Base-by-base conservation (phyloP, 1,284 basidiomycete species). In the Rhodotorula sp. region DNA sequence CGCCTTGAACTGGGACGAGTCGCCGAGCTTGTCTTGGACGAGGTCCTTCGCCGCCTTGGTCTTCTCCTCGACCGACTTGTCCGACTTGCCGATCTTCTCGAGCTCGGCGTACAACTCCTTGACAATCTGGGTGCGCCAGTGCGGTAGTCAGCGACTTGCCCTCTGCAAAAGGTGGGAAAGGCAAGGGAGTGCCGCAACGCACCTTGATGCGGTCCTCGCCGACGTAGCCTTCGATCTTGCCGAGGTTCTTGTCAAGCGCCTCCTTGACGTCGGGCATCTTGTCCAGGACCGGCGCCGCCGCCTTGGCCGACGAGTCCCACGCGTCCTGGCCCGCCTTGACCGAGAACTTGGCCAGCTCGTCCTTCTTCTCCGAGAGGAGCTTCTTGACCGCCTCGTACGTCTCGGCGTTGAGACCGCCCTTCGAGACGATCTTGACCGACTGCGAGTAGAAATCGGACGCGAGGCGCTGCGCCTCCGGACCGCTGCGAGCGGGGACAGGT, bases 11-110 rank as follows among this genome's bases (percentile, higher is more conserved):
- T 65, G 46, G 39, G 60, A 62, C 13, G 70, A 66, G 69, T 84
- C 81, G 51, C 82, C 80, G 74, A 84, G 83, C 13, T 82, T 81
- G 44, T 80, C 80, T 56, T 80, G 77, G 41, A 85, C 79, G 70
- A 85, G 83, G 55, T 79, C 77, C 76, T 83, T 81, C 41, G 84
- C 82, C 65, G 84, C 83, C 50, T 83, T 82, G 34, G 82, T 81
- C 76, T 85, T 84, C 57, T 81, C 80, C 54, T 81, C 80, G 62
- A 80, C 80, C n/a, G 84, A 77, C 65, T 82, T 78, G 65, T 84
- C 83, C 50, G 84, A 68, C 61, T 76, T 75, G 54, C 67, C 72
- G 48, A 77, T 75, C 69, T 77, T 70, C 50, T 76, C 72, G 41
- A 79, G 63, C 59, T 77, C 71, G 34, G 71, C 65, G 64, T 74